phyloP scores from a whole-genome alignment of 768 basidiomycete species.

The Imleria badia region DNA sequence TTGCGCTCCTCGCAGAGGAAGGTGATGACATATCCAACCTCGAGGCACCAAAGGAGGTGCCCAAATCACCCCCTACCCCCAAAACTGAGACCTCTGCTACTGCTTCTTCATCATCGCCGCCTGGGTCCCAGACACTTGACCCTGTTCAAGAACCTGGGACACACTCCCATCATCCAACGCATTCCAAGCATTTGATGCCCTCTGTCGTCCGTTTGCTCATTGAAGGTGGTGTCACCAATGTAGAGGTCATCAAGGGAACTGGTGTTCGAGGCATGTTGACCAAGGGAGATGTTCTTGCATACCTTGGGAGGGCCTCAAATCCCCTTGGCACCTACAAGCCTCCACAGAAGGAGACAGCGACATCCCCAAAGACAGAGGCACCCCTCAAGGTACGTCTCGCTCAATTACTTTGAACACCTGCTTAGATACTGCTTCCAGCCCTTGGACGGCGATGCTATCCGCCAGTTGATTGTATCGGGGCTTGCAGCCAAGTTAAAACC shows the following conservation, averaged over 20 bases:
- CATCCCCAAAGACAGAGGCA: conserved; percentile 36
- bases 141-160: conserved; percentile 31
- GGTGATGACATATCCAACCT: conserved; percentile 93
- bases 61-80: conserved; percentile 14
- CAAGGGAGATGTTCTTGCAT: conserved; percentile 90
- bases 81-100: conserved; percentile 24
- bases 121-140: conserved; percentile 21
- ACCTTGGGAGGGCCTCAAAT: conserved; percentile 77
- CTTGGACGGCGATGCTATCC: conserved; percentile 64
- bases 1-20: conserved; percentile 92
- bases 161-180: conserved; percentile 40
- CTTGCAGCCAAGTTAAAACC: conserved; percentile 55
- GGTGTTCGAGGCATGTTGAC: conserved; percentile 93
- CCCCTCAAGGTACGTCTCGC: conserved; percentile 35
- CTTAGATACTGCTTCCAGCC: conserved; percentile 30
- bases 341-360: conserved; percentile 28
- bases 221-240: conserved; percentile 51
- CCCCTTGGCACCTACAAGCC: conserved; percentile 76
- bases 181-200: conserved; percentile 80
- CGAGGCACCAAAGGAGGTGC: conserved; percentile 51
- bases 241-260: conserved; percentile 77
- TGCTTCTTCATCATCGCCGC: conserved; percentile 15
- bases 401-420: background rate
- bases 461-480: conserved; percentile 61
- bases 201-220: conserved; percentile 83